These are phyloP conservation scores for Xylariomycetidae sp. DNA, from an alignment of 2,329 filamentous ascomycete genomes.

Conservation along the genomic window DNA sequence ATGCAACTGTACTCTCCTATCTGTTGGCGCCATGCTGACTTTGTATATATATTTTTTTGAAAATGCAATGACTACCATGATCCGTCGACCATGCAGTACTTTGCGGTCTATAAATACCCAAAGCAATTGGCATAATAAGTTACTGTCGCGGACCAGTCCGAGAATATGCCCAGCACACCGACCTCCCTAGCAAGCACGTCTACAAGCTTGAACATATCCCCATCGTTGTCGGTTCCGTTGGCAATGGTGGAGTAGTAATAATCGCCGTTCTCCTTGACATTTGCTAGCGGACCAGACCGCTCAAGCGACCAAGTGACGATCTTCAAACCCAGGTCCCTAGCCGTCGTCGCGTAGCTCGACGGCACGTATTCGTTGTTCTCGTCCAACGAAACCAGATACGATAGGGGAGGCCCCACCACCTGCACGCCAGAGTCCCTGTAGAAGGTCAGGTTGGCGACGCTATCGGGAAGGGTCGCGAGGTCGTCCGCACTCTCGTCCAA, in stretches of 20 bases:
- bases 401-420: constrained; percentile 59
- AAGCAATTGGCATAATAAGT: constrained; percentile 73
- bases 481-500: constrained; percentile 60
- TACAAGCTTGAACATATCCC: constrained; percentile 62
- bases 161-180: constrained; percentile 58
- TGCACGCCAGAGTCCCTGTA: constrained; percentile 55
- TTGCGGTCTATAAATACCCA: no score
- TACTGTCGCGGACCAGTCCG: constrained; percentile 64
- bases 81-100: no score
- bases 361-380: constrained; percentile 53
- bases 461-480: constrained; percentile 44
- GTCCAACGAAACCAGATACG: constrained; percentile 52
- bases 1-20: no score
- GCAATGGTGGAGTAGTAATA: constrained; percentile 55
- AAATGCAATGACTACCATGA: no score
- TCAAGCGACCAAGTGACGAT: constrained; percentile 68
- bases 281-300: constrained; percentile 55
- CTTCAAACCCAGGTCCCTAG: constrained; percentile 56
- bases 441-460: constrained; percentile 50
- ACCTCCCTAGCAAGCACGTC: constrained; percentile 60
- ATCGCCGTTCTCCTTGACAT: constrained; percentile 38
- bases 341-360: constrained; percentile 56
- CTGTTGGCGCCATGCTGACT: no score
- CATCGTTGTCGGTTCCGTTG: constrained; percentile 55
- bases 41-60: no score